Evolutionary conservation across 148 eudicot species (phyloP), one percentile per base, ranked within the genome.

Genomic region (Dysphania ambrosioides): DNA sequence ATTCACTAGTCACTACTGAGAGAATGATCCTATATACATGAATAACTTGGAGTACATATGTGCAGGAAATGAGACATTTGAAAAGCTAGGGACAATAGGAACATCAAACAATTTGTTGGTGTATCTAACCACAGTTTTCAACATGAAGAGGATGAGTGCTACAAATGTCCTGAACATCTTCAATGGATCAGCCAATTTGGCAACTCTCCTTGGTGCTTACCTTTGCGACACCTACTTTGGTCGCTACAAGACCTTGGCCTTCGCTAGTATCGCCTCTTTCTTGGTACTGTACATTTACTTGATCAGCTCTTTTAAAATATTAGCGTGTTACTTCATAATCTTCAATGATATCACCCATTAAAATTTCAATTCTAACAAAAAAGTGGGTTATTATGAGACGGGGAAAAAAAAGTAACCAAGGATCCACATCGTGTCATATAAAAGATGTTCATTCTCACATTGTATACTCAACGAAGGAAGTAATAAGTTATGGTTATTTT

Each of bases 61-160:
- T 75, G 64, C 72, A 88, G 92, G 92, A 53, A 88, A 88, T 47
- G 92, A 88, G 80, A 79, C 88, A 1, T 90, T 90, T 53, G 91
- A 90, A 75, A 90, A 88, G 86, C 71, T 90, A 41, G 94, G 94
- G 44, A 79, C 87, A 13, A 29, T 89, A 26, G 93, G 93, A 11
- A 89, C 91, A 31, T 69, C 81, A 66, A 49, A 83, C 63, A 89
- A 89, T 71, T 81, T 89, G 19, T 65, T 89, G 77, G 86, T 90
- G 21, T 87, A 87, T 68, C 77, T 89, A 11, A 87, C 88, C 9
- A 84, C 82, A 0, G 86, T 90, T 35, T 90, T 90, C 79, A 74
- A 85, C 82, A 85, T 86, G 91, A 88, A 82, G 30, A 81, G 75
- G 23, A 75, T 86, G 36, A 68, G 76, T 0, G 89, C 91, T 3